Percentiles rank a stretch among this genome's conserved stretches.
phyloP scores from a whole-genome alignment of 164 flowering plant species.

The Platanus orientalis region DNA sequence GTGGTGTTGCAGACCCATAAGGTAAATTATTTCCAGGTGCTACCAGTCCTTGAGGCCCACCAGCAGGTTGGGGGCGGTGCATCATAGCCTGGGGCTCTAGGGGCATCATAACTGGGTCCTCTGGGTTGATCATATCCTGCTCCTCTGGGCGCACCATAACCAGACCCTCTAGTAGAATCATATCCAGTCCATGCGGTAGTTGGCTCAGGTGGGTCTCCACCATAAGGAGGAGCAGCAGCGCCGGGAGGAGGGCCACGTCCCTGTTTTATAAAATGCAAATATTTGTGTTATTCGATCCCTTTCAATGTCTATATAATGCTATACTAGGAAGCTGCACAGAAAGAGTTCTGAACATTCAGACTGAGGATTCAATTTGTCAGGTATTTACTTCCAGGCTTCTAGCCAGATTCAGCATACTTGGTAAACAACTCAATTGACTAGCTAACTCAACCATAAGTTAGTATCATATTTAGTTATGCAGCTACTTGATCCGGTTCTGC shows the following conservation, averaged over 20 bases:
- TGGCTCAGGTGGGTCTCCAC: conserved; percentile 38
- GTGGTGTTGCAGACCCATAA: conserved; percentile 49
- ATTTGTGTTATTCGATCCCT: not conserved
- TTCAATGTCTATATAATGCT: not conserved
- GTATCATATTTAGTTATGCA: too few species aligned
- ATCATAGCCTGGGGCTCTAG: conserved; percentile 17
- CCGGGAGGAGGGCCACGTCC: conserved; percentile 11
- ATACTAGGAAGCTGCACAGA: not conserved
- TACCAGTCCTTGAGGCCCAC: conserved; percentile 37
- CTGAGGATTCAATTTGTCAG: too few species aligned
- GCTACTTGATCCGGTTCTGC: too few species aligned
- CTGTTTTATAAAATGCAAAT: conserved; percentile 4
- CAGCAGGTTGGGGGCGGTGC: conserved; percentile 25
- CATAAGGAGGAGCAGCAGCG: conserved; percentile 17
- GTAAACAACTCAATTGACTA: too few species aligned
- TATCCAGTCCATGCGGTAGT: conserved; percentile 23
- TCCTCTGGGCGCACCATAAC: conserved; percentile 21
- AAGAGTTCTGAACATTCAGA: too few species aligned
- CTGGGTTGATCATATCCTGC: not conserved
- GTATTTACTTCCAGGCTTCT: too few species aligned
- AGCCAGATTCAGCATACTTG: too few species aligned
- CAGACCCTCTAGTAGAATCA: conserved; percentile 18
- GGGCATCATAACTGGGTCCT: conserved; percentile 30
- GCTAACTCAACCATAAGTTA: too few species aligned
- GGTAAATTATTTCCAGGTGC: conserved; percentile 31